Conservation (phyloP, 1,284 basidiomycete species). For the Leccinum insigne region DNA sequence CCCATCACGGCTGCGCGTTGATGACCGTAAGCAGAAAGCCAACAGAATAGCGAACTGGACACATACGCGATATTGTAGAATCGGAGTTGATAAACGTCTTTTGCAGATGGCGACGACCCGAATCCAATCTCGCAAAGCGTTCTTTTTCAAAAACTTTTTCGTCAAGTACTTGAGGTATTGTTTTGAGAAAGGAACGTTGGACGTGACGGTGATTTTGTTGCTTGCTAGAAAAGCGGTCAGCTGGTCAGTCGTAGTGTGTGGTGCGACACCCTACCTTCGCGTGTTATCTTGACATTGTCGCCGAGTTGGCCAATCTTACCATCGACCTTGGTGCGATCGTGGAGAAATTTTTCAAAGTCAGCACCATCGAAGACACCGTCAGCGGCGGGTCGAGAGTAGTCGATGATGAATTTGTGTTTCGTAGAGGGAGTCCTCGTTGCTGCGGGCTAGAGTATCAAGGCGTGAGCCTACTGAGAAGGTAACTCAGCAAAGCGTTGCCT, state of each 20-base stretch:
- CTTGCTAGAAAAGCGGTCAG: slow-evolving; percentile 44
- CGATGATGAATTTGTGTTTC: slow-evolving; percentile 93
- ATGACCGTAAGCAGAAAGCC: slow-evolving; percentile 9
- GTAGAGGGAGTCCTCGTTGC: slow-evolving; percentile 65
- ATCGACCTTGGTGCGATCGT: slow-evolving; percentile 91
- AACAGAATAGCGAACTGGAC: background rate
- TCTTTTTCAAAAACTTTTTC: slow-evolving; percentile 96
- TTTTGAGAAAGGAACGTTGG: slow-evolving; percentile 88
- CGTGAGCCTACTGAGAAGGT: slow-evolving; percentile 90
- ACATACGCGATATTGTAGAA: slow-evolving; percentile 95
- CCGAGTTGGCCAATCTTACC: slow-evolving; percentile 85
- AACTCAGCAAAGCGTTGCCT: slow-evolving; percentile 85
- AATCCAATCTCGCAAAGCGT: slow-evolving; percentile 83
- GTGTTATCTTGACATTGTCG: slow-evolving; percentile 79
- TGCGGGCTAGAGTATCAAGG: slow-evolving; percentile 53
- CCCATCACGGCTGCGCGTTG: slow-evolving; percentile 37
- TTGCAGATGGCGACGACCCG: slow-evolving; percentile 82
- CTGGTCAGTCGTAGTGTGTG: background rate
- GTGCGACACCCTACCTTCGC: slow-evolving; percentile 59
- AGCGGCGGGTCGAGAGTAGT: slow-evolving; percentile 91
- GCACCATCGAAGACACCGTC: slow-evolving; percentile 93
- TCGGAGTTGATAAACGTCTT: slow-evolving; percentile 88
- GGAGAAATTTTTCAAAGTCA: slow-evolving; percentile 91
- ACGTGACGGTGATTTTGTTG: slow-evolving; percentile 79
- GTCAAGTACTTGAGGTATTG: slow-evolving; percentile 94